phyloP scores from a whole-genome alignment of 169 alveolate genomes.

The Plasmodium reichenowi region DNA sequence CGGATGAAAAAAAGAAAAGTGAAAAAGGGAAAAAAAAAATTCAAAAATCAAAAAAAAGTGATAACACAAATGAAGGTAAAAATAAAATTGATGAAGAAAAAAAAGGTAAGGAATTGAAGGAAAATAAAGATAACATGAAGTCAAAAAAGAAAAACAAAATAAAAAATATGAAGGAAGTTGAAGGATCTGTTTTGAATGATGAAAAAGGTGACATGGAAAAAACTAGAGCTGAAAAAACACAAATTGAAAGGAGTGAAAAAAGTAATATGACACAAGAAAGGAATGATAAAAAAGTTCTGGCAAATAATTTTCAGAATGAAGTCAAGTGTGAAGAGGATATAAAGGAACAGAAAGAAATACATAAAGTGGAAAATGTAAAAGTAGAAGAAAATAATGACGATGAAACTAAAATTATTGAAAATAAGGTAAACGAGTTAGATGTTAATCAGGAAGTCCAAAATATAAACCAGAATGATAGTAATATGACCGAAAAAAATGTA shows the following conservation, averaged over 20 bases:
- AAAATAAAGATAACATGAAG: background rate
- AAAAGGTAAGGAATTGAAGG: background rate
- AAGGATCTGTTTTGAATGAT: background rate
- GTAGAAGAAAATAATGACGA: background rate
- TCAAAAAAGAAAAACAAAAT: background rate
- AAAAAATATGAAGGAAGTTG: background rate
- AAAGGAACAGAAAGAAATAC: background rate
- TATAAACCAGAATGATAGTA: background rate
- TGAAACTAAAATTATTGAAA: conserved; percentile 4
- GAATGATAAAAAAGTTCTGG: background rate
- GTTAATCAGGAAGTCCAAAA: background rate
- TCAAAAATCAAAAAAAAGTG: background rate
- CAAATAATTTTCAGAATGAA: background rate
- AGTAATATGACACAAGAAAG: background rate
- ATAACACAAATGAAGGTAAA: background rate
- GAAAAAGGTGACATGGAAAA: conserved; percentile 1
- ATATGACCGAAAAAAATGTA: background rate
- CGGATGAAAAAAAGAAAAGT: background rate
- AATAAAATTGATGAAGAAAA: background rate
- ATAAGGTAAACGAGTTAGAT: background rate
- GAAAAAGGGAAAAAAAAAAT: background rate
- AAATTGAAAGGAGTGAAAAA: background rate
- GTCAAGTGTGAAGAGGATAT: background rate
- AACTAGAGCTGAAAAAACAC: background rate
- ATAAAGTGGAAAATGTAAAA: background rate